Base-by-base conservation (phyloP, 2,329 filamentous ascomycete species). In the Phaeoacremonium minimum region DNA sequence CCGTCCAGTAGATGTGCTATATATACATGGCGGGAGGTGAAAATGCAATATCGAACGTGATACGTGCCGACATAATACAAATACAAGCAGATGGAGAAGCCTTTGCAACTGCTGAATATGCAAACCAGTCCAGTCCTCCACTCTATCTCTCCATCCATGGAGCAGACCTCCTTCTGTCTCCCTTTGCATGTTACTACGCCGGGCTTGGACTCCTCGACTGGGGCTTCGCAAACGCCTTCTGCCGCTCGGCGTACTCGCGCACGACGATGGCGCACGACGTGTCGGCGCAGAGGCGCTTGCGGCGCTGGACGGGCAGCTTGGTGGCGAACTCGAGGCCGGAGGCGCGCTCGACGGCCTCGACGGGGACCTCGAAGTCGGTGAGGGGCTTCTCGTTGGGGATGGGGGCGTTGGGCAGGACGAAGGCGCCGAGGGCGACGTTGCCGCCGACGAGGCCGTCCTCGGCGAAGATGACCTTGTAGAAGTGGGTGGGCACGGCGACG, bases 391-490 rank as follows among this genome's bases (percentile, higher is more conserved):
- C 74, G 61, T 95, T 98, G 26, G 85, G 71, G 50, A 98, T 98
- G 14, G 67, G 73, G 3, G 88, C 89, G 60, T 98, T 98, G 13
- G 93, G 93, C 51, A 98, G 72, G 36, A 98, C 91, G 55, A 98
- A 98, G 7, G 93, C 93, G 31, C 87, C 93, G 22, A 98, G 68
- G 19, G 89, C 88, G 20, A 98, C 93, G 45, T 83, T 83, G 14
- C 87, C 86, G 17, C 72, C 72, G 8, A 56, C 62, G 2, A 63
- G 66, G 4, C 85, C 86, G 53, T 95, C 88, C 66, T 98, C 93
- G 17, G 87, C 93, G 54, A 93, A 95, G 50, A 98, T 93, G 55
- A 98, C 88, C 71, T 98, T 98, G 77, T 95, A 98, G 67, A 98
- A 98, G 63, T 98, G 93, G 15, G 93, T 98, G 4, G 93, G 93